Conservation (phyloP, 2,329 filamentous ascomycete species). For the Trichoderma lentiforme region DNA sequence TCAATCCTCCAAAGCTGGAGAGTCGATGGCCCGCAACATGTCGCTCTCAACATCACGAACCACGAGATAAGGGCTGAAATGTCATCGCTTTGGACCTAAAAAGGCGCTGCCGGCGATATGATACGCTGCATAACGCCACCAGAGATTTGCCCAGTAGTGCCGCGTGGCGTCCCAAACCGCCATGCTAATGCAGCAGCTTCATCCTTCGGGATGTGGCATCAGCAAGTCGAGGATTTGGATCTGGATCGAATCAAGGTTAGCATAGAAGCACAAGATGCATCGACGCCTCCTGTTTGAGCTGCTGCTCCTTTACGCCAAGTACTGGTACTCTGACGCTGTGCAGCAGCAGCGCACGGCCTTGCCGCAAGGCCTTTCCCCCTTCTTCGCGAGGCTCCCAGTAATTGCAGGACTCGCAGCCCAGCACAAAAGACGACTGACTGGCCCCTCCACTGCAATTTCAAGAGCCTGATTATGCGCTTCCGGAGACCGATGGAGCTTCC, state of each 20-base stretch:
- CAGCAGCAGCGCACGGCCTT: neutral
- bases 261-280: neutral
- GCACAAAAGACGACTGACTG: neutral
- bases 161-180: neutral
- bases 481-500: slow-evolving; percentile 8
- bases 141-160: slow-evolving; percentile 1
- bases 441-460: slow-evolving; percentile 15
- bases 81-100: neutral
- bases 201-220: neutral
- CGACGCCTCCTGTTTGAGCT: slow-evolving; percentile 12
- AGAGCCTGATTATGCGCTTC: neutral
- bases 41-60: neutral
- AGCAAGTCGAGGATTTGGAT: neutral
- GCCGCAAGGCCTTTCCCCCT: neutral
- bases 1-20: neutral
- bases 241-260: neutral
- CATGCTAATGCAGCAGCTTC: slow-evolving; percentile 5
- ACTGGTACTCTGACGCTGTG: neutral
- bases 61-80: neutral
- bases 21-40: neutral
- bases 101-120: neutral
- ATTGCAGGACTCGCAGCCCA: slow-evolving; percentile 6
- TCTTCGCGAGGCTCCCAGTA: neutral
- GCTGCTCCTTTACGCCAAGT: neutral
- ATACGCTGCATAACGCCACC: neutral